phyloP scores from a whole-genome alignment of 179 eudicot species.

The Actinidia polygama region DNA sequence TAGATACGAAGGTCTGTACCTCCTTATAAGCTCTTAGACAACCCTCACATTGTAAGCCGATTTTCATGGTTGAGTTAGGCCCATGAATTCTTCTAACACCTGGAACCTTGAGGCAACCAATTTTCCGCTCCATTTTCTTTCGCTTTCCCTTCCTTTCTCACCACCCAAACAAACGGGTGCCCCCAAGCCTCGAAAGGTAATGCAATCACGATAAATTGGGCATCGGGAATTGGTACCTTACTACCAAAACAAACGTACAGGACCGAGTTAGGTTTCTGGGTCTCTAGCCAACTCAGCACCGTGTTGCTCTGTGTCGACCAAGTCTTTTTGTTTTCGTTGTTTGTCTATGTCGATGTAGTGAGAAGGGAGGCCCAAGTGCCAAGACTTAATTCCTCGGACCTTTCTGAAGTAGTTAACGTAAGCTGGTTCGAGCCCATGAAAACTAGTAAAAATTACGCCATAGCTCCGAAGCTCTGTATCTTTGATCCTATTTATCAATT shows the following conservation, averaged over 20 bases:
- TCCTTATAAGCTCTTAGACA: no score
- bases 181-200: no score
- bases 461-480: constrained; percentile 47
- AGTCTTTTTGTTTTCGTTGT: constrained; percentile 21
- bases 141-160: no score
- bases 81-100: no score
- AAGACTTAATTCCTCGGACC: constrained; percentile 36
- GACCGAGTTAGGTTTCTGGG: constrained; percentile 34
- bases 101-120: no score
- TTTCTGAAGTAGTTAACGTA: constrained; percentile 38
- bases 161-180: no score
- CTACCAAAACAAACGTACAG: constrained; percentile 62
- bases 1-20: no score
- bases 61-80: no score
- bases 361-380: constrained; percentile 50
- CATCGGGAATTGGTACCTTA: constrained; percentile 32
- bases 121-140: no score
- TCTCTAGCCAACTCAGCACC: constrained; percentile 48
- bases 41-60: no score
- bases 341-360: constrained; percentile 18
- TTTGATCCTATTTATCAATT: constrained; percentile 32
- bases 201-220: constrained; percentile 49
- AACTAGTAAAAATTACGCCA: constrained; percentile 45
- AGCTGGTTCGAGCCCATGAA: constrained; percentile 36
- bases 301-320: no score